Conservation (phyloP, 2,329 filamentous ascomycete species). For the Eurotiales sp. region DNA sequence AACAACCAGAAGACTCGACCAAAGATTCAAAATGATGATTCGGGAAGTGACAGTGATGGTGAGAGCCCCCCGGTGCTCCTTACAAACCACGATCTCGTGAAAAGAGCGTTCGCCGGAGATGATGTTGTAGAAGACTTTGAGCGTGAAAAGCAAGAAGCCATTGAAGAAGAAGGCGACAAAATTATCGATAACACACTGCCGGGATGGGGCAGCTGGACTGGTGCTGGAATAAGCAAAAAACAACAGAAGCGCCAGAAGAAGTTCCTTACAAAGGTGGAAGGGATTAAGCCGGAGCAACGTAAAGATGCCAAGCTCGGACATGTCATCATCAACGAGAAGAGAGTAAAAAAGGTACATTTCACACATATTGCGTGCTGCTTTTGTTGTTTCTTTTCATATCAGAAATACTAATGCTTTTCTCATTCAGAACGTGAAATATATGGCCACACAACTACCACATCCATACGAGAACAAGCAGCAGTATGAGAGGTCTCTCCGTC, state of each 20-base stretch:
- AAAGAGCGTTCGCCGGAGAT: conserved; percentile 80
- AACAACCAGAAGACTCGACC: background rate
- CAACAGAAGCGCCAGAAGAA: conserved; percentile 59
- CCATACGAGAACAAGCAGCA: conserved; percentile 83
- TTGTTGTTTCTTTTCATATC: conserved; percentile 5
- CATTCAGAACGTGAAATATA: conserved; percentile 74
- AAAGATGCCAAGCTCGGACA: conserved; percentile 77
- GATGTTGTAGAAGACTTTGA: conserved; percentile 79
- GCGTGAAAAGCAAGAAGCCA: conserved; percentile 69
- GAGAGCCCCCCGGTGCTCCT: conserved; percentile 40
- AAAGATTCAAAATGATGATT: conserved; percentile 37
- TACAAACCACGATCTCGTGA: conserved; percentile 64
- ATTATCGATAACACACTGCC: conserved; percentile 79
- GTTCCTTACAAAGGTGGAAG: conserved; percentile 52
- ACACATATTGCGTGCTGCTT: background rate
- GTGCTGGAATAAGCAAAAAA: conserved; percentile 71
- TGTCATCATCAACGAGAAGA: conserved; percentile 91
- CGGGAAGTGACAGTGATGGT: conserved; percentile 38
- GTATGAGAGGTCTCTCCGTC: conserved; percentile 81
- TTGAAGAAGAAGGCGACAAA: conserved; percentile 77
- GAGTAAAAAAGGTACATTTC: conserved; percentile 70
- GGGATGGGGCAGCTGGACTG: conserved; percentile 91
- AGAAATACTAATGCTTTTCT: conserved; percentile 13
- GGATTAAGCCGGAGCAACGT: conserved; percentile 70
- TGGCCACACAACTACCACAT: conserved; percentile 79